Evolutionary conservation across 345 rosid species (phyloP), one percentile per base, ranked within the genome.

Genomic region (Salix exigua): DNA sequence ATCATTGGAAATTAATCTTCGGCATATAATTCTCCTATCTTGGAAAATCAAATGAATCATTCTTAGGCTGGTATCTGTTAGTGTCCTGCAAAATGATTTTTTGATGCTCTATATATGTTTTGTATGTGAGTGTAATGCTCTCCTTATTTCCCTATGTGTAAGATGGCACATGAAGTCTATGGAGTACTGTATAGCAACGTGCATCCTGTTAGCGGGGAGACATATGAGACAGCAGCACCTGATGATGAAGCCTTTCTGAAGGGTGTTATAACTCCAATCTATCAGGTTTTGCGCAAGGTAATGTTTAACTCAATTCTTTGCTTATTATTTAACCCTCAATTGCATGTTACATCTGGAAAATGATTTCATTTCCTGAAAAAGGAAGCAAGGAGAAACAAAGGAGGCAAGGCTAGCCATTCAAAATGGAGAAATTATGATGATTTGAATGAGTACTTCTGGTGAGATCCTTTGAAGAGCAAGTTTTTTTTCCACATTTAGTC

Each of bases 391-490:
- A 91, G 90, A 88, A 96, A 90, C 88, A 83, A 86, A 83, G 82
- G 80, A 71, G 98, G 99, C 81, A 92, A 82, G 82, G 95, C 92
- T 70, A 94, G 99, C 83, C 98, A 94, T 87, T 92, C 99, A 61
- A 90, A 75, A 83, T 94, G 98, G 99, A 94, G 99, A 85, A 96
- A 96, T 76, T 96, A 96, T 78, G 99, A 96, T 84, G 99, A 96
- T 80, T 77, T 96, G 69, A 96, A 96, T 80, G 99, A 96, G 87
- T 96, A 92, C 86, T 96, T 96, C 76, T 96, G 99, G 99, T 96
- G 78, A 85, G 86, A 81, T 80, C 26, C 62, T 53, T n/a, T 83
- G 68, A 70, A 68, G 11, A 51, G 30, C 70, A 70, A 18, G 71
- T 73, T 75, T 37, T 78, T 38, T 74, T 33, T 40, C 1, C 70